phyloP scores from a whole-genome alignment of 495 filamentous ascomycete species.

The Penicilliopsis zonata region DNA sequence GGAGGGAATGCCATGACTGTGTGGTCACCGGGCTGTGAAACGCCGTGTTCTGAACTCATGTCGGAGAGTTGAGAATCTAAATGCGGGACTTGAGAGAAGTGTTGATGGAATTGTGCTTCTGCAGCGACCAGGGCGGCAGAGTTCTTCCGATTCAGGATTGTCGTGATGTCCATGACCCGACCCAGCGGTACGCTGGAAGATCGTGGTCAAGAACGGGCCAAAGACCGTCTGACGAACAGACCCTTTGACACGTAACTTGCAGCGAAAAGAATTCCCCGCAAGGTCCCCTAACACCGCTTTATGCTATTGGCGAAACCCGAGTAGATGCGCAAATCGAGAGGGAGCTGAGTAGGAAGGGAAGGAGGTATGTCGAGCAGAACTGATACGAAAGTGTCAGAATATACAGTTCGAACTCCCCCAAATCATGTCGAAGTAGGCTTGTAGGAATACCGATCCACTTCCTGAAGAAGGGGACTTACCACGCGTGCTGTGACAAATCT shows the following conservation, averaged over 20 bases:
- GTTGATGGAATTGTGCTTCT: slow-evolving; percentile 39
- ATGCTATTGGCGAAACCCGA: too few relatives aligned
- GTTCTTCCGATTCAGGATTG: slow-evolving; percentile 54
- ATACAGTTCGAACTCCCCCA: too few relatives aligned
- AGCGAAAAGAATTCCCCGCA: neutral
- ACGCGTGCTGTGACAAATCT: too few relatives aligned
- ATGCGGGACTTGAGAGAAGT: slow-evolving; percentile 35
- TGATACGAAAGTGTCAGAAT: too few relatives aligned
- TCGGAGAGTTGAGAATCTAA: slow-evolving; percentile 33
- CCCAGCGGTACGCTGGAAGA: slow-evolving; percentile 21
- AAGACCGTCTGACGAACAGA: slow-evolving; percentile 3
- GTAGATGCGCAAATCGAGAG: too few relatives aligned
- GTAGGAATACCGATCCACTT: too few relatives aligned
- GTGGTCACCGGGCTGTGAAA: slow-evolving; percentile 59
- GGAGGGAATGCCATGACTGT: slow-evolving; percentile 44
- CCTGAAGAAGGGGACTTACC: too few relatives aligned
- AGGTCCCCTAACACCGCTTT: neutral
- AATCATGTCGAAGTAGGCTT: too few relatives aligned
- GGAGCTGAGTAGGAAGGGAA: too few relatives aligned
- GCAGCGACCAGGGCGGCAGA: slow-evolving; percentile 41
- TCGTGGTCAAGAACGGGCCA: slow-evolving; percentile 20
- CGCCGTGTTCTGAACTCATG: slow-evolving; percentile 54
- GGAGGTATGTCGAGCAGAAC: too few relatives aligned
- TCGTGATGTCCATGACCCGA: slow-evolving; percentile 58
- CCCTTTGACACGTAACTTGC: slow-evolving; percentile 1